Percentiles rank a stretch among this genome's conserved stretches.
These are phyloP conservation scores for Falciphora oryzae DNA, from an alignment of 2,329 filamentous ascomycete genomes.

Conservation along the genomic window DNA sequence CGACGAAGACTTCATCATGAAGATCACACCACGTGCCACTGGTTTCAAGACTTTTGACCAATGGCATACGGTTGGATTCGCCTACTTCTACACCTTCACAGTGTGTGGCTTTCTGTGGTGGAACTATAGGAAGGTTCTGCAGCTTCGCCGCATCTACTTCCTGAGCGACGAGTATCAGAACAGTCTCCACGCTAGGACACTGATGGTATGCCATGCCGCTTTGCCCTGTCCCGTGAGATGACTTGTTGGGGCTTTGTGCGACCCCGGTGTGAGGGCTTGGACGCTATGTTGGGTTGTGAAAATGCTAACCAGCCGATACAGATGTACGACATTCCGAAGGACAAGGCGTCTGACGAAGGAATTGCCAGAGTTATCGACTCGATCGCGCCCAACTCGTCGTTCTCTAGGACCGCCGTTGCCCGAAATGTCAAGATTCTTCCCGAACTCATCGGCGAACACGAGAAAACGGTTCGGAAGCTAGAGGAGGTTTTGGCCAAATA, in stretches of 20 bases:
- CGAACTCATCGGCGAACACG: conserved; percentile 76
- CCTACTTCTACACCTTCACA: conserved; percentile 65
- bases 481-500: conserved; percentile 85
- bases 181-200: conserved; percentile 71
- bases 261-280: neutral
- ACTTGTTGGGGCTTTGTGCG: neutral
- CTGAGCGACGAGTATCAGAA: conserved; percentile 81
- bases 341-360: conserved; percentile 77
- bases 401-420: conserved; percentile 76
- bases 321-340: conserved; percentile 78
- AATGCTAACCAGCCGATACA: conserved; percentile 29
- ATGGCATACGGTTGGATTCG: conserved; percentile 55
- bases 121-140: conserved; percentile 73
- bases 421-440: conserved; percentile 91
- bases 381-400: conserved; percentile 70
- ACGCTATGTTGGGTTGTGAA: neutral
- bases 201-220: conserved; percentile 47
- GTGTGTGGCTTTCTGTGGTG: conserved; percentile 80
- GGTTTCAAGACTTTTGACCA: conserved; percentile 33
- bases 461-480: conserved; percentile 71
- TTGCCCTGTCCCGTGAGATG: neutral
- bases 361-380: conserved; percentile 77
- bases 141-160: conserved; percentile 72
- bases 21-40: conserved; percentile 46
- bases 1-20: conserved; percentile 43